These are phyloP conservation scores for Podospora bellae-mahoneyi DNA, from an alignment of 495 filamentous ascomycete genomes.

Conservation along the genomic window DNA sequence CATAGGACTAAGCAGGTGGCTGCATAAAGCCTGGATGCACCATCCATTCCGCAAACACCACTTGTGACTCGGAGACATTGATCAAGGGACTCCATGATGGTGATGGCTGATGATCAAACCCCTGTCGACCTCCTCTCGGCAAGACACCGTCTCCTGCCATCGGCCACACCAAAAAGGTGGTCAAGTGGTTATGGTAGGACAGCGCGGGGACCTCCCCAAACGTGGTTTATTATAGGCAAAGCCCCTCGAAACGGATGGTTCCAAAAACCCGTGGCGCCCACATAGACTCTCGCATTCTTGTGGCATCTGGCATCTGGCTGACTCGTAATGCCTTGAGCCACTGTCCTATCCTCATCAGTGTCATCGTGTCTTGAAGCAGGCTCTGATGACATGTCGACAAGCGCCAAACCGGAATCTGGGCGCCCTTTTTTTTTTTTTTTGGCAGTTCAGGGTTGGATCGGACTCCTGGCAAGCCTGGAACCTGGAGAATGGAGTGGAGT, in stretches of 20 bases:
- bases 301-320: background rate
- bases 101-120: constrained; percentile 1
- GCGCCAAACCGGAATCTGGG: background rate
- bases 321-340: background rate
- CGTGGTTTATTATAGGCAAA: background rate
- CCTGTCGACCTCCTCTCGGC: constrained; percentile 7
- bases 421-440: too few species aligned
- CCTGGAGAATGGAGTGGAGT: background rate
- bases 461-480: too few species aligned
- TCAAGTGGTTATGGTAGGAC: constrained; percentile 2
- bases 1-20: background rate
- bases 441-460: too few species aligned
- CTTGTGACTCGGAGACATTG: background rate
- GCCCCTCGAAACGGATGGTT: background rate
- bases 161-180: constrained; percentile 2
- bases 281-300: background rate
- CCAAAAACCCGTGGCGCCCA: background rate
- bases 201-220: background rate
- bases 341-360: background rate
- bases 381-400: background rate
- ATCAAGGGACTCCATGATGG: background rate
- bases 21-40: background rate
- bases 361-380: background rate
- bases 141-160: constrained; percentile 3
- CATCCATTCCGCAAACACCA: background rate